Percentiles rank a stretch among this genome's conserved stretches.
phyloP scores from a whole-genome alignment of 257 asterid genomes.

The Striga asiatica region DNA sequence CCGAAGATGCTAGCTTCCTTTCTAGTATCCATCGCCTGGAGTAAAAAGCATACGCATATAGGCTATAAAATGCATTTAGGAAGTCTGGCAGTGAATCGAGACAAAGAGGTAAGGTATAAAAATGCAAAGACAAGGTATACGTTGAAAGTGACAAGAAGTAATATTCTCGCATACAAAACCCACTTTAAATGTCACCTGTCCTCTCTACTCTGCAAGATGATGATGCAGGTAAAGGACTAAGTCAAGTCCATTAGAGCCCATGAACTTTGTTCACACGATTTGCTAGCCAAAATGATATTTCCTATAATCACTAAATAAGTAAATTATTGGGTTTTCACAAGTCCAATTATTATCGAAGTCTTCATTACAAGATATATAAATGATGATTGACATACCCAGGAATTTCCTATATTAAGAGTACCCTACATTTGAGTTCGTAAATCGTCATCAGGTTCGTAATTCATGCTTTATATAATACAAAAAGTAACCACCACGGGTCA shows the following conservation, averaged over 20 bases:
- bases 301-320: background rate
- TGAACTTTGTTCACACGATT: background rate
- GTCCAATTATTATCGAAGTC: background rate
- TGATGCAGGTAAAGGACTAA: background rate
- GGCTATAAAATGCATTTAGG: constrained; percentile 1
- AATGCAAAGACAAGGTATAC: background rate
- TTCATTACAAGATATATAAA: background rate
- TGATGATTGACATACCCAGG: background rate
- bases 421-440: background rate
- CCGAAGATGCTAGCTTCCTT: constrained; percentile 79
- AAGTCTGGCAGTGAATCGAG: background rate
- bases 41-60: constrained; percentile 10
- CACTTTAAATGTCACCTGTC: background rate
- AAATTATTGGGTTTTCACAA: background rate
- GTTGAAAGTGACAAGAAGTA: background rate
- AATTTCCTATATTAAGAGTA: background rate
- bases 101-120: background rate
- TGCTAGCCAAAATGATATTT: background rate
- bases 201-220: background rate
- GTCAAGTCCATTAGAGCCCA: background rate
- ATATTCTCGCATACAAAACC: background rate
- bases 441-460: background rate
- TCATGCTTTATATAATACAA: background rate
- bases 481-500: constrained; percentile 3
- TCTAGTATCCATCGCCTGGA: constrained; percentile 83